These are phyloP conservation scores for Colletotrichum godetiae DNA, from an alignment of 2,329 filamentous ascomycete genomes.

Conservation along the genomic window DNA sequence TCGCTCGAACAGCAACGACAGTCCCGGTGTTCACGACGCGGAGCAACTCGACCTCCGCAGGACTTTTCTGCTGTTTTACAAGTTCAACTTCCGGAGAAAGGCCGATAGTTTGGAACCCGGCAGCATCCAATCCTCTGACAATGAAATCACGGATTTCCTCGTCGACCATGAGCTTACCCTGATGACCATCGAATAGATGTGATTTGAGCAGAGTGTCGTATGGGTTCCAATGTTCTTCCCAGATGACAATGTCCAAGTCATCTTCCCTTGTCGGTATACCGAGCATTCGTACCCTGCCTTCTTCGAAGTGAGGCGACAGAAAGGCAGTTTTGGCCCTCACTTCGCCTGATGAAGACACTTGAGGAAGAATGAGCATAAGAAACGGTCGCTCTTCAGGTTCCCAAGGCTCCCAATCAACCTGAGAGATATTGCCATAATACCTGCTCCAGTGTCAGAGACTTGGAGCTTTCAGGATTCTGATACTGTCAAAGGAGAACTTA, in stretches of 20 bases:
- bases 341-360: constrained; percentile 48
- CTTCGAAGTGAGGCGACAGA: constrained; percentile 70
- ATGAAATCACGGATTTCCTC: constrained; percentile 75
- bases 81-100: constrained; percentile 65
- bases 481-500: constrained; percentile 40
- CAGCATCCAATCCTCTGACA: constrained; percentile 62
- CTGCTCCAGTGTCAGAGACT: constrained; percentile 32
- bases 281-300: constrained; percentile 67
- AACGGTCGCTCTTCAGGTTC: constrained; percentile 74
- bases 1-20: constrained; percentile 68
- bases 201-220: constrained; percentile 65
- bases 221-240: constrained; percentile 75
- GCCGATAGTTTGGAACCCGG: constrained; percentile 67
- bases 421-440: constrained; percentile 71
- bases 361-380: constrained; percentile 68
- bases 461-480: background rate
- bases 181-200: constrained; percentile 47
- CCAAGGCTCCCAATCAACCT: constrained; percentile 72
- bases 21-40: constrained; percentile 73
- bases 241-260: constrained; percentile 65
- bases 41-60: constrained; percentile 66
- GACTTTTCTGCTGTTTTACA: constrained; percentile 68
- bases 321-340: constrained; percentile 67
- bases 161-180: constrained; percentile 68
- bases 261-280: constrained; percentile 64